phyloP scores from a whole-genome alignment of 768 basidiomycete species.

The Boletus sp. region DNA sequence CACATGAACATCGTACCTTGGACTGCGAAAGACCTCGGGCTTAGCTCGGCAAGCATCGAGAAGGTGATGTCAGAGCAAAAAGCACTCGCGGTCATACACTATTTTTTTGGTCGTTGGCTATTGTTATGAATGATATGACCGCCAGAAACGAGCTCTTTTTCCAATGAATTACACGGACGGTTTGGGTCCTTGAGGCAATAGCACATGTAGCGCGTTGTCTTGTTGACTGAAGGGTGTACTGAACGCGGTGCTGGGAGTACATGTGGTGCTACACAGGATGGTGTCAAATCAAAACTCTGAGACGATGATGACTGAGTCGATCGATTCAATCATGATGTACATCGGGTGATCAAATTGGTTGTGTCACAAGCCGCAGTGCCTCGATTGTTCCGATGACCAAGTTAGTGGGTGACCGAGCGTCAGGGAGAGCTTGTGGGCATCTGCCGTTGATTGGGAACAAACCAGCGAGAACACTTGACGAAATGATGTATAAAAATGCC shows the following conservation, averaged over 20 bases:
- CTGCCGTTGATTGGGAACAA: slow-evolving; percentile 15
- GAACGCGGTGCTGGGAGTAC: slow-evolving; percentile 10
- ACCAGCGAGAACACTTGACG: slow-evolving; percentile 12
- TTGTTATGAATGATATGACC: slow-evolving; percentile 2
- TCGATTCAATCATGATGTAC: slow-evolving; percentile 27
- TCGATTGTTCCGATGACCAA: slow-evolving; percentile 9
- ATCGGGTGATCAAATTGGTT: slow-evolving; percentile 21
- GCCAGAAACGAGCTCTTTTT: slow-evolving; percentile 3
- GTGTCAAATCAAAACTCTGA: slow-evolving; percentile 21
- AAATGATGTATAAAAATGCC: slow-evolving; percentile 23
- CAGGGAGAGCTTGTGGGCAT: slow-evolving; percentile 11
- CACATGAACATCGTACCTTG: slow-evolving; percentile 17
- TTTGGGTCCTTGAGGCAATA: slow-evolving; percentile 5
- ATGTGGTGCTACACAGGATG: slow-evolving; percentile 27
- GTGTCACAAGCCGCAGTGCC: slow-evolving; percentile 27
- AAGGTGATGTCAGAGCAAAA: slow-evolving; percentile 21
- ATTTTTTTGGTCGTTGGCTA: slow-evolving; percentile 5
- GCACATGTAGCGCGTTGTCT: slow-evolving; percentile 1
- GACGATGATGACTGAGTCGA: slow-evolving; percentile 8
- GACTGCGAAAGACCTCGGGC: slow-evolving; percentile 22
- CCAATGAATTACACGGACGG: slow-evolving; percentile 8
- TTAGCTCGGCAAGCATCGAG: slow-evolving; percentile 13
- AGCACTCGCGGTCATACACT: slow-evolving; percentile 14
- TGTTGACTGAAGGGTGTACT: slow-evolving; percentile 3
- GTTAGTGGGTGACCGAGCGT: slow-evolving; percentile 3